Evolutionary conservation across 2,329 filamentous ascomycete genomes (phyloP), one percentile per base, ranked within the genome.

Genomic region (Aplosporella prunicola): DNA sequence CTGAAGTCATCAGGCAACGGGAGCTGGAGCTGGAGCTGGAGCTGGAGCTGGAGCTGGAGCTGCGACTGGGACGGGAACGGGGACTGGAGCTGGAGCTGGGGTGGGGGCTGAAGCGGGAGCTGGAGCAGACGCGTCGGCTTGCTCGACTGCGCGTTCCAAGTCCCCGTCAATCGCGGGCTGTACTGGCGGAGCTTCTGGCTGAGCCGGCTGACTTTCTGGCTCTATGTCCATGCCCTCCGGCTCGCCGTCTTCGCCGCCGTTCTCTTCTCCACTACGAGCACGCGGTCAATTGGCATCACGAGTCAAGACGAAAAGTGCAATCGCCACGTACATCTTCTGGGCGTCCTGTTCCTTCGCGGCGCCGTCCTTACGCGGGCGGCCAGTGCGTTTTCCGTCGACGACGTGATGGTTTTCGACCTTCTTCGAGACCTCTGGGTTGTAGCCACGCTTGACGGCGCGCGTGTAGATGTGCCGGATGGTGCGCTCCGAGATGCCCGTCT

Each of bases 381-480:
- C 37, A 20, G 37, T 39, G 23, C 37, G 37, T 14, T 39, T 39
- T 23, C 37, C 37, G 13, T 39, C 37, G 24, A 33, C 37, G 13
- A 39, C 34, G 37, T 33, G 31, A 24, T 34, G 33, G 22, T 33
- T 30, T 31, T 39, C 37, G 37, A 39, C 34, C 23, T 33, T 32
- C 30, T 39, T 39, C 24, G 29, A 32, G 24, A 28, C 31, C 9
- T 34, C 32, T 14, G 39, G 39, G 9, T 41, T 32, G 17, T 36
- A 41, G 32, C 39, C 39, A 25, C 39, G 39, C 39, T 41, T 36
- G 26, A 25, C 25, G 27, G 39, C 39, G 22, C 39, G 34, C 24
- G 28, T 41, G 33, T 35, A 41, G 20, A 41, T 35, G 22, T 41
- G 32, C 25, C 33, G 39, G 32, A 41, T 36, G 32, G 32, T 36